Evolutionary conservation across 2,329 filamentous ascomycete genomes (phyloP), one percentile per base, ranked within the genome.

Genomic region (Seiridium unicorne): DNA sequence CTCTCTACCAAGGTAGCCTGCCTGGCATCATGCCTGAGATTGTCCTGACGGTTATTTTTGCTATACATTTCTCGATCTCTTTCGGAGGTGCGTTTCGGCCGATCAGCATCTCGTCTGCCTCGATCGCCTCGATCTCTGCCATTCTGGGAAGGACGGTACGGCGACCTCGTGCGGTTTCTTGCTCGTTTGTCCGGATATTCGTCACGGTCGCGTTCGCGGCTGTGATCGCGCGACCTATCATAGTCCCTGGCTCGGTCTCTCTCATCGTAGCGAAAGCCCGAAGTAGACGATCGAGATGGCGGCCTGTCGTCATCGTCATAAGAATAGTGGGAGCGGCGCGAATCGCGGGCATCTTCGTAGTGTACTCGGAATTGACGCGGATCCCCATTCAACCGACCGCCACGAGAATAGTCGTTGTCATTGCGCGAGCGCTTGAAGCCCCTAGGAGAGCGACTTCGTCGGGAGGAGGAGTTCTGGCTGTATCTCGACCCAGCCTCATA

Each of bases 361-460:
- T 84, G 84, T 40, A 83, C 77, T 66, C 84, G 86, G 71, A 85
- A 85, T 64, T 81, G 81, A 69, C 88, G 81, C 46, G 83, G 75
- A 66, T 90, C 87, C 58, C 81, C 74, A 62, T 79, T 79, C 70
- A 74, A 70, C 57, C 78, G 76, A 51, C 72, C 70, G 38, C 69
- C 63, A 59, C 70, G 70, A 63, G 76, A 73, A 62, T 79, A 74
- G 66, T 88, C 82, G 64, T 85, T 83, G 61, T 89, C 86, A 68
- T 89, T 86, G 68, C 83, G 84, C 55, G 81, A 74, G 65, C 90
- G 84, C 76, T 93, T 93, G 68, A 84, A 84, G 61, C 85, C 88
- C 67, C 82, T 83, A 61, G 88, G 87, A 51, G 88, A 89, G 68
- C 82, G 78, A 72, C 79, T 83, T 66, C 79, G 79, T 69, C 81